Conservation (phyloP, 495 filamentous ascomycete genomes). For the Talaromyces thailandensis region DNA sequence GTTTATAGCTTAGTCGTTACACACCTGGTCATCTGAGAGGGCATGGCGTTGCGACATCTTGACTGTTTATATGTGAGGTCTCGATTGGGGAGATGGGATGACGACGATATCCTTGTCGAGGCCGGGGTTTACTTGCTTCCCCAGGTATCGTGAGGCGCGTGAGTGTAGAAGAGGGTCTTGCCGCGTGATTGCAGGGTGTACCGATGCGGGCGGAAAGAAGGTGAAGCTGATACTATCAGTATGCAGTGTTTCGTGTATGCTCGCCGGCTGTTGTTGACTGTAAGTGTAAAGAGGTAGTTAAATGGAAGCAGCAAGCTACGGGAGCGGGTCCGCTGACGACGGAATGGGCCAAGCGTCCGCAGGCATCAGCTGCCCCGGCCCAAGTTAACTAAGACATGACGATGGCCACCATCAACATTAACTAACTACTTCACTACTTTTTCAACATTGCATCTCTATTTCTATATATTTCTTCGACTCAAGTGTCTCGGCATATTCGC, state of each 20-base stretch:
- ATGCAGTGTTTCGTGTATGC: not conserved
- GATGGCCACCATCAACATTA: not conserved
- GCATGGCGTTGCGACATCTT: conserved; percentile 89
- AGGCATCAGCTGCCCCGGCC: not conserved
- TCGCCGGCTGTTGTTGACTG: not conserved
- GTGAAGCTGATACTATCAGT: not conserved
- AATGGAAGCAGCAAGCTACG: not conserved
- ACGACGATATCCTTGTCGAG: not conserved
- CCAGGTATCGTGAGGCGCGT: not conserved
- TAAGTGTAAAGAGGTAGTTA: not conserved
- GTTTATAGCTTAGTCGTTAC: not conserved
- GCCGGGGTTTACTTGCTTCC: not conserved
- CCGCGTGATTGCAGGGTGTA: not conserved
- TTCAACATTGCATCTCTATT: not conserved
- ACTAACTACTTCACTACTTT: not conserved
- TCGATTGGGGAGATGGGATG: not conserved
- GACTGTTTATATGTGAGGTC: conserved; percentile 16
- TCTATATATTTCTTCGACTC: not conserved
- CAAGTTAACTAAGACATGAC: not conserved
- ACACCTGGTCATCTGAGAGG: conserved; percentile 94
- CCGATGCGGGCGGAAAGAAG: not conserved
- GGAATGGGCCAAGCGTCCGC: not conserved
- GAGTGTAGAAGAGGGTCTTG: not conserved
- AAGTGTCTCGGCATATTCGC: not conserved
- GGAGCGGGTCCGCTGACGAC: conserved; percentile 5